These are phyloP conservation scores for Neospermospora avenae DNA, from an alignment of 2,329 filamentous ascomycete species.

Conservation along the genomic window DNA sequence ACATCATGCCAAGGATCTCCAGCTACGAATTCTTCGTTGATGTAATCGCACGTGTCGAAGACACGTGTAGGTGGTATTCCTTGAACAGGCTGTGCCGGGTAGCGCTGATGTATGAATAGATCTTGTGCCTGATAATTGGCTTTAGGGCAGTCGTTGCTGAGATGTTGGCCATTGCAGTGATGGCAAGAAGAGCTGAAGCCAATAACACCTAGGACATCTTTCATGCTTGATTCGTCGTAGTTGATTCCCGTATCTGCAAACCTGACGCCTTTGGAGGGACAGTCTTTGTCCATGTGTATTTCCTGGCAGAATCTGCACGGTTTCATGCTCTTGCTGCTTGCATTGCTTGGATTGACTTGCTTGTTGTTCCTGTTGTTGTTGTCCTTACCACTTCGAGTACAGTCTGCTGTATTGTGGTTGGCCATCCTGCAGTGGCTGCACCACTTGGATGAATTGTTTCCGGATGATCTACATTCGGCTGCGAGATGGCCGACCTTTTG, in stretches of 20 bases:
- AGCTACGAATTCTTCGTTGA: neutral
- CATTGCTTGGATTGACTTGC: neutral
- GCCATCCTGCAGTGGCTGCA: neutral
- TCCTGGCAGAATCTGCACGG: neutral
- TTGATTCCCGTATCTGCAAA: no score
- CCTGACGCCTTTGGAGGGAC: neutral
- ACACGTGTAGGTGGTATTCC: neutral
- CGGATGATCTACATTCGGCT: neutral
- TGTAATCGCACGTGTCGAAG: neutral
- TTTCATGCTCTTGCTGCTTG: neutral
- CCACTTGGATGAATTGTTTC: neutral
- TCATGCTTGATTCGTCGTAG: neutral
- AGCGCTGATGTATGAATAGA: neutral
- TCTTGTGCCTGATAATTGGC: neutral
- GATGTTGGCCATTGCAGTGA: neutral
- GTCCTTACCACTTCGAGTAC: neutral
- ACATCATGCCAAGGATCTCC: neutral
- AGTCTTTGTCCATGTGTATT: slow-evolving; percentile 1
- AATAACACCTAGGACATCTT: neutral
- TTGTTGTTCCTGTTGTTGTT: neutral
- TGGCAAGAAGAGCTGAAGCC: neutral
- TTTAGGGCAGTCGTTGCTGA: neutral
- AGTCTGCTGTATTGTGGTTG: neutral
- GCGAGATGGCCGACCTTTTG: neutral
- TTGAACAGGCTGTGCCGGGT: neutral